These are phyloP conservation scores for Mycena vitilis DNA, from an alignment of 768 basidiomycete genomes.

Conservation along the genomic window DNA sequence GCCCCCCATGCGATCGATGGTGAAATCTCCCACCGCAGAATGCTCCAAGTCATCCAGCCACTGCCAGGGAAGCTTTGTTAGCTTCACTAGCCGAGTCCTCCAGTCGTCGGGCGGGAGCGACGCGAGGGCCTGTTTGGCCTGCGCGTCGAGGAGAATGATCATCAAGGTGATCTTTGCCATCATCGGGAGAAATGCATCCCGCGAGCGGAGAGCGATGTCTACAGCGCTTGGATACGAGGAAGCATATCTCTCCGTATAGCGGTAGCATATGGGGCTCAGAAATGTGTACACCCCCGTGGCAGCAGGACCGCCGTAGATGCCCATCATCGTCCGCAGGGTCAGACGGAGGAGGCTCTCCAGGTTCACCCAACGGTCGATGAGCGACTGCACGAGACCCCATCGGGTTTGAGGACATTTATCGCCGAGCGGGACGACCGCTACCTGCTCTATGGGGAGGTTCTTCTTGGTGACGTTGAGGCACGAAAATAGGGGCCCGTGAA, in stretches of 20 bases:
- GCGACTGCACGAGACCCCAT: constrained; percentile 26
- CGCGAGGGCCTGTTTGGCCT: not conserved
- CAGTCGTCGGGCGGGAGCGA: constrained; percentile 5
- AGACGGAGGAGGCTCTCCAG: constrained; percentile 30
- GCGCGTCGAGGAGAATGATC: constrained; percentile 27
- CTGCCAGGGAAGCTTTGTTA: constrained; percentile 21
- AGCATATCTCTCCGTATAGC: constrained; percentile 26
- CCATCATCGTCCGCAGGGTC: constrained; percentile 22
- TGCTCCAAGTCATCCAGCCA: constrained; percentile 29
- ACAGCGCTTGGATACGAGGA: constrained; percentile 14
- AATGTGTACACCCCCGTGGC: constrained; percentile 21
- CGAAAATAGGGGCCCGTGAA: constrained; percentile 29
- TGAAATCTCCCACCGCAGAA: constrained; percentile 29
- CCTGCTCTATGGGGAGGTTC: constrained; percentile 23
- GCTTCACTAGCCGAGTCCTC: constrained; percentile 10
- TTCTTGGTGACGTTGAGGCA: constrained; percentile 20
- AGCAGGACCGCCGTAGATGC: constrained; percentile 19
- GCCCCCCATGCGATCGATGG: constrained; percentile 32
- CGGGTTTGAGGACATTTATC: not conserved
- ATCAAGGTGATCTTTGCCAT: constrained; percentile 27
- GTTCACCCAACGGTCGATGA: constrained; percentile 27
- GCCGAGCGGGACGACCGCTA: not conserved
- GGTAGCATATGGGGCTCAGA: constrained; percentile 17
- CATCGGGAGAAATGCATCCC: constrained; percentile 32
- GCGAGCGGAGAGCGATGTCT: constrained; percentile 22